Evolutionary conservation across 2,329 filamentous ascomycete genomes (phyloP), one percentile per base, ranked within the genome.

Genomic region (Neonectria neomacrospora): DNA sequence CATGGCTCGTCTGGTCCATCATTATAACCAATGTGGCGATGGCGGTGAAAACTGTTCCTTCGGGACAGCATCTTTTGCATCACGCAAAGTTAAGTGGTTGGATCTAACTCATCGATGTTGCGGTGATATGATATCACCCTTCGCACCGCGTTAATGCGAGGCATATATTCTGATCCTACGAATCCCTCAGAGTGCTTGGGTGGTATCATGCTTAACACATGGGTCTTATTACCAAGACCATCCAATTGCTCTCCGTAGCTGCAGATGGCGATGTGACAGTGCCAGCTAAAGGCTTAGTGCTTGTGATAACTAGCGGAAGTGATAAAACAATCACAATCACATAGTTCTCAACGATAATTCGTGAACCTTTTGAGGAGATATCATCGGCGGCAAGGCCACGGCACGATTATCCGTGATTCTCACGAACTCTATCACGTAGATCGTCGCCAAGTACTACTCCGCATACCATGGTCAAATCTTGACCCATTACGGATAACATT

Each of bases 1-100:
- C 47, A 53, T 41, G 18, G 42, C 41, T 18, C 44, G 55, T 37
- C 42, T 53, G 8, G 39, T 50, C 30, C 53, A 39, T 62, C 22
- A 16, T 37, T 42, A 48, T 42, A 41, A 37, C 34, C n/a, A 58
- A 47, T 42, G 48, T 45, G 50, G 54, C 54, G 42, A 54, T 32
- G 28, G 20, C 55, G 32, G 52, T 58, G 47, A 44, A 50, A 20
- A 22, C 11, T 28, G 26, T 37, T 50, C 5, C 30, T 39, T 20
- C 22, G 26, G 22, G 44, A 58, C 54, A 57, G 12, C 48, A 53
- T 22, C n/a, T 20, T 45, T 47, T 34, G 26, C 48, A 58, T 50
- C 18, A 39, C 51, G 23, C 50, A 53, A 26, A 20, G n/a, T 53
- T 34, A 37, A 50, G 47, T 54, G 32, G 42, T 39, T 57, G 57